Evolutionary conservation across 2,329 filamentous ascomycete genomes (phyloP), one percentile per base, ranked within the genome.

Genomic region (Juglanconis oblonga): DNA sequence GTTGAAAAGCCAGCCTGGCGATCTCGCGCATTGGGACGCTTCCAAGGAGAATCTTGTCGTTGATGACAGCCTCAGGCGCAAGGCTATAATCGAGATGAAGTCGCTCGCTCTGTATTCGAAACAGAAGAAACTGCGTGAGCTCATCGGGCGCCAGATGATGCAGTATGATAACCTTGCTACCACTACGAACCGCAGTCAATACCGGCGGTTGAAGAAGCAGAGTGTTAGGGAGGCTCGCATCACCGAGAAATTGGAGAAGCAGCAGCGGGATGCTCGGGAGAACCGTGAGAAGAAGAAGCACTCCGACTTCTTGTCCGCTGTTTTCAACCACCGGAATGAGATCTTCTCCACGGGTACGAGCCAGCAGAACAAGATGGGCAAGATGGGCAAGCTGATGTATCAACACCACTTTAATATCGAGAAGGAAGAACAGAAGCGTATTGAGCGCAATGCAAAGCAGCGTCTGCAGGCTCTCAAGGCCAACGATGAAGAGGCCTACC

Each of bases 391-490:
- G 59, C 84, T 93, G 74, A 97, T 98, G 92, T 84, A 90, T 65
- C 78, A 83, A 59, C 93, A 97, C 63, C 95, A 99, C 74, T 90
- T 93, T 76, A 91, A 94, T 73, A 98, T 99, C 73, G 95, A 99
- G 75, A 97, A 97, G 78, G 95, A 99, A 81, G 95, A 99, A 78
- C 94, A 98, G 83, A 98, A 97, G 80, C 91, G 95, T 64, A 90
- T 99, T 66, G 95, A 99, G 79, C 86, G 95, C 65, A 99, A 94
- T 9, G 95, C 95, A 65, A 99, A 99, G 82, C 95, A 99, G 76
- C 95, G 95, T 97, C 87, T 99, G 66, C 94, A 98, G 76, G 95
- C 95, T 63, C 84, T 99, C 73, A 98, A 97, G 79, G 94, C 95
- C 69, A 96, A 99, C 87, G 95, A 99, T 74, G 95, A 99, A 79